phyloP scores from a whole-genome alignment of 2,329 filamentous ascomycete genomes.

The Fragosphaeria purpurea region DNA sequence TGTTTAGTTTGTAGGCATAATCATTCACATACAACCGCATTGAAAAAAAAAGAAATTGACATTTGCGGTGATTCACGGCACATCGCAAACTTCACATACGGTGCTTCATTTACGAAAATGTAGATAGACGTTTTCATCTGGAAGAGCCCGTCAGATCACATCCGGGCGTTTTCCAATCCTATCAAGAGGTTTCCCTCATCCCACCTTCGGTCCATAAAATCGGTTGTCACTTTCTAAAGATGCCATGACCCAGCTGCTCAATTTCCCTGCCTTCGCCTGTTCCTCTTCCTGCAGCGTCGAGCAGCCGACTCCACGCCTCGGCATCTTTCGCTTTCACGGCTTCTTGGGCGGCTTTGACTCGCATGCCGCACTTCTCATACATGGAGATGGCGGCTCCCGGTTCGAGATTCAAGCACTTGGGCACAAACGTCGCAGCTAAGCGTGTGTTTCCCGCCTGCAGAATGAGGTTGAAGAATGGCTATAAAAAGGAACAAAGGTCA shows the following conservation, averaged over 20 bases:
- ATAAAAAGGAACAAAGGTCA: not conserved
- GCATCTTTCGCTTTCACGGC: slow-evolving; percentile 73
- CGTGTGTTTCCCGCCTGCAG: slow-evolving; percentile 84
- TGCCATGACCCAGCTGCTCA: slow-evolving; percentile 60
- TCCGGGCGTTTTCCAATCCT: too few relatives aligned
- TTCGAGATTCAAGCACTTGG: slow-evolving; percentile 69
- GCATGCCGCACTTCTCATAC: slow-evolving; percentile 93
- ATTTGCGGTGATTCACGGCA: too few relatives aligned
- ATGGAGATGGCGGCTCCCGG: slow-evolving; percentile 68
- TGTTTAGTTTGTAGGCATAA: too few relatives aligned
- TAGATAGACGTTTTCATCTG: too few relatives aligned
- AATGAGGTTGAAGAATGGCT: slow-evolving; percentile 88
- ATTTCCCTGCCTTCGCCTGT: slow-evolving; percentile 65
- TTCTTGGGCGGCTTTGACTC: slow-evolving; percentile 83
- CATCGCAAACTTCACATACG: too few relatives aligned
- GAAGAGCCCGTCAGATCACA: too few relatives aligned
- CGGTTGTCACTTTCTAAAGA: slow-evolving; percentile 37
- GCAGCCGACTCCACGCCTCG: slow-evolving; percentile 61
- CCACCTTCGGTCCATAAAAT: too few relatives aligned
- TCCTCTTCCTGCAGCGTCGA: slow-evolving; percentile 61
- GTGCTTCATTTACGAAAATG: too few relatives aligned
- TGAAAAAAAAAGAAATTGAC: too few relatives aligned
- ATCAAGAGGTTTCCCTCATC: too few relatives aligned
- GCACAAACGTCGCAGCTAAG: slow-evolving; percentile 71
- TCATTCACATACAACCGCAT: too few relatives aligned